These are phyloP conservation scores for Centaurea solstitialis DNA, from an alignment of 129 eudicot species.

Conservation along the genomic window DNA sequence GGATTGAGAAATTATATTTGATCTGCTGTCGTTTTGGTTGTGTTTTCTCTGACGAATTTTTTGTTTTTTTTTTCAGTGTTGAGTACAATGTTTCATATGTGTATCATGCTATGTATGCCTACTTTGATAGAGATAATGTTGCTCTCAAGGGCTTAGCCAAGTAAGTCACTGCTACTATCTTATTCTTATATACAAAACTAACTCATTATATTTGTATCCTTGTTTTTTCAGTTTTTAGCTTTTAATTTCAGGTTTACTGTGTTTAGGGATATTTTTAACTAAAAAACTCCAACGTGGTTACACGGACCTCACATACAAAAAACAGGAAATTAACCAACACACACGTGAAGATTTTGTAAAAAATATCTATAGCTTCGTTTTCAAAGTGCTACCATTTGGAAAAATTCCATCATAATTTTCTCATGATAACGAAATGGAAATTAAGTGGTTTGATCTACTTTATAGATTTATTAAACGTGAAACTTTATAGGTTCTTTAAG, in stretches of 20 bases:
- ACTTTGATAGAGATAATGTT: conserved; percentile 87
- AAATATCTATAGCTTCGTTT: no score
- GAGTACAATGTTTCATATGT: conserved; percentile 94
- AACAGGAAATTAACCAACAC: no score
- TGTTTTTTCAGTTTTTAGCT: no score
- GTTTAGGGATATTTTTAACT: no score
- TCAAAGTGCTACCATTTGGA: no score
- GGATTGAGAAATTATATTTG: neutral
- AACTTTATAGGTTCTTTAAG: conserved; percentile 67
- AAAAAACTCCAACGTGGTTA: no score
- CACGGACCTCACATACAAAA: no score
- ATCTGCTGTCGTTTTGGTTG: neutral
- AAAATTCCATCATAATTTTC: neutral
- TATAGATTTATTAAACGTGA: neutral
- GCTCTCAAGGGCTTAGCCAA: conserved; percentile 94
- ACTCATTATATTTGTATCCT: no score
- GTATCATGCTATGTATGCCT: conserved; percentile 90
- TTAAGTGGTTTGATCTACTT: neutral
- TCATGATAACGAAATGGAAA: neutral
- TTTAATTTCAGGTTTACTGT: no score
- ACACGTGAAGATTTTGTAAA: no score
- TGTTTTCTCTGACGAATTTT: conserved; percentile 9
- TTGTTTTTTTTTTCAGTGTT: conserved; percentile 47
- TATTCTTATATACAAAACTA: neutral
- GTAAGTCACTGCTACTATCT: conserved; percentile 40